Percentiles rank a stretch among this genome's conserved stretches.
Evolutionary conservation across 345 rosid genomes (phyloP).

Genomic region (Brassica cretica): DNA sequence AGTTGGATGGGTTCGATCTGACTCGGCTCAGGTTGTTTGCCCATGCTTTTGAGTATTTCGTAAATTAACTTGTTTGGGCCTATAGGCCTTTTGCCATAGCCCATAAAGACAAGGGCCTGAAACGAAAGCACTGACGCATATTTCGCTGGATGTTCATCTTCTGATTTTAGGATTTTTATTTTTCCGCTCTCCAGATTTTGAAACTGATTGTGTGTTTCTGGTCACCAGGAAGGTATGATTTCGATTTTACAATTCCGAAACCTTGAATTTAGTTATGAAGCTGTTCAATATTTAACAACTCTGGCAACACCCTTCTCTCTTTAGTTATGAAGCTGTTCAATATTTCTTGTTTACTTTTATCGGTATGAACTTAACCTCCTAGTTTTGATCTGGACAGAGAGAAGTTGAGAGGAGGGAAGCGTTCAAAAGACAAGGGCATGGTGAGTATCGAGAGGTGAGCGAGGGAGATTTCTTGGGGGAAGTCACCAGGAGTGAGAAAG

Average conservation of each 20-base stretch:
- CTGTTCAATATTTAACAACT: not conserved
- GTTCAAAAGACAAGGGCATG: slow-evolving; percentile 80
- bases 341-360: slow-evolving; percentile 13
- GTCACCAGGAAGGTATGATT: slow-evolving; percentile 16
- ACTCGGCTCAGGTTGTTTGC: no score
- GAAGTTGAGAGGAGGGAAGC: slow-evolving; percentile 90
- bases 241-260: not conserved
- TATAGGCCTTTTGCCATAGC: not conserved
- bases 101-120: not conserved
- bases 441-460: slow-evolving; percentile 77
- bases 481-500: slow-evolving; percentile 89
- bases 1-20: no score
- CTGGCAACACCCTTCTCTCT: not conserved
- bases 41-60: not conserved
- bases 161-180: not conserved
- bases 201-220: no score
- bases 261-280: not conserved
- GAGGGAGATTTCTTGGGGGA: slow-evolving; percentile 97
- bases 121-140: not conserved
- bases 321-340: not conserved
- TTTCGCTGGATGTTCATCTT: not conserved
- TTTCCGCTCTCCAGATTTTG: no score
- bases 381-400: slow-evolving; percentile 53
- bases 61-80: slow-evolving; percentile 6
- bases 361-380: slow-evolving; percentile 23